phyloP scores from a whole-genome alignment of 306 rosid species.

The Styphnolobium japonicum region DNA sequence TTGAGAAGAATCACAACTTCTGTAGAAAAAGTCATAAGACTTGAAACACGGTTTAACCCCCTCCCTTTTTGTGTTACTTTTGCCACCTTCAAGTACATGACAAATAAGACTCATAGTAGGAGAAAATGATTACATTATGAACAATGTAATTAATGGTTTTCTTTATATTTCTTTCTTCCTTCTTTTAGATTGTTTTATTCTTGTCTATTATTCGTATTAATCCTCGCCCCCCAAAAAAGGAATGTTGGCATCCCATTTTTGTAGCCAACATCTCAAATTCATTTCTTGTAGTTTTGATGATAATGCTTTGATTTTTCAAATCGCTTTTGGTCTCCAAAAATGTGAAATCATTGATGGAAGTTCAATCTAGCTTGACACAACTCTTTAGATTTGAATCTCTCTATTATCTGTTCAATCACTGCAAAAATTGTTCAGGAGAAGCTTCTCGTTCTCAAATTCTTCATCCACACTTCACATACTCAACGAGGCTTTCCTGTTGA shows the following conservation, averaged over 20 bases:
- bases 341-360: constrained; percentile 45
- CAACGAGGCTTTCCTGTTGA: too few relatives aligned
- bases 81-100: too few relatives aligned
- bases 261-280: neutral
- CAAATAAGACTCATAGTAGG: neutral
- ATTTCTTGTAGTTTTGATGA: constrained; percentile 45
- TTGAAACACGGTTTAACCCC: too few relatives aligned
- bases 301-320: constrained; percentile 51
- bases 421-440: constrained; percentile 53
- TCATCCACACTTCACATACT: constrained; percentile 69
- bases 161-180: neutral
- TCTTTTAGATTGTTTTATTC: too few relatives aligned
- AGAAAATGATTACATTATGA: neutral
- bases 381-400: constrained; percentile 56
- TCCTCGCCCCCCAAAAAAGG: too few relatives aligned
- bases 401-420: constrained; percentile 39
- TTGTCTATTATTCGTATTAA: too few relatives aligned
- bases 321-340: constrained; percentile 54
- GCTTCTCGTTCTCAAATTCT: constrained; percentile 69
- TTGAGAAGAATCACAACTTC: too few relatives aligned
- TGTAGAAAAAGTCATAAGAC: too few relatives aligned
- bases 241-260: too few relatives aligned
- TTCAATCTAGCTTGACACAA: constrained; percentile 45
- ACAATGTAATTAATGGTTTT: neutral
- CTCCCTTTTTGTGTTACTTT: too few relatives aligned